phyloP scores from a whole-genome alignment of 352 stramenopile species.

The Phytophthora megakarya region DNA sequence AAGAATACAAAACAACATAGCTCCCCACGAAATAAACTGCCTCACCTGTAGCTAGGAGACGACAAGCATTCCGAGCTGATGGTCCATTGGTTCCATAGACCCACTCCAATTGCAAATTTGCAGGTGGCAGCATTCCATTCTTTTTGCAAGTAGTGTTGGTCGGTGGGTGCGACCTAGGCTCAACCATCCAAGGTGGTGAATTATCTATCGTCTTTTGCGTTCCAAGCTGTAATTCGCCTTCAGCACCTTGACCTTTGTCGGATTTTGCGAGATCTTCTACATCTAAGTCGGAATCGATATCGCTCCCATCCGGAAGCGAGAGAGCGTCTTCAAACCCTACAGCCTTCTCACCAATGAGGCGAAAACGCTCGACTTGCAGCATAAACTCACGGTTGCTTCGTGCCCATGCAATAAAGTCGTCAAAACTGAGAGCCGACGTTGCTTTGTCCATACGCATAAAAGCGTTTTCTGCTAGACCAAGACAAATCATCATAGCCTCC shows the following conservation, averaged over 20 bases:
- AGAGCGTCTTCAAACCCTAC: conserved; percentile 67
- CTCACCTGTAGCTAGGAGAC: conserved; percentile 57
- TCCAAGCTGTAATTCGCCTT: background rate
- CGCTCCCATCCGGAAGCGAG: conserved; percentile 67
- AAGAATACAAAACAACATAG: conserved; percentile 78
- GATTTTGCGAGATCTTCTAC: conserved; percentile 34
- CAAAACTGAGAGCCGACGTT: conserved; percentile 55
- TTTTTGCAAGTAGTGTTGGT: conserved; percentile 9
- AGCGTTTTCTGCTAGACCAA: conserved; percentile 56
- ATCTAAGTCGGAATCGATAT: conserved; percentile 80
- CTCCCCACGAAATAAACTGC: conserved; percentile 77
- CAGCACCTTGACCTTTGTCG: conserved; percentile 1
- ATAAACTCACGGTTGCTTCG: conserved; percentile 87
- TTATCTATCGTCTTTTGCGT: conserved; percentile 31
- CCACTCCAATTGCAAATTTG: conserved; percentile 78
- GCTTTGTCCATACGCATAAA: conserved; percentile 63
- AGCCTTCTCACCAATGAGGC: conserved; percentile 69
- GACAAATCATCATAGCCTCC: conserved; percentile 49
- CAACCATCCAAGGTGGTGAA: conserved; percentile 53
- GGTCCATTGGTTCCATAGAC: conserved; percentile 70
- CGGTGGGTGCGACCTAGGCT: conserved; percentile 32
- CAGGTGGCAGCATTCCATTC: conserved; percentile 47
- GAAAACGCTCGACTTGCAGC: conserved; percentile 83
- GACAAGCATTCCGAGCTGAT: conserved; percentile 52
- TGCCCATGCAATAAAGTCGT: conserved; percentile 85